Evolutionary conservation across 257 asterid genomes (phyloP).

Genomic region (Solanum commersonii): DNA sequence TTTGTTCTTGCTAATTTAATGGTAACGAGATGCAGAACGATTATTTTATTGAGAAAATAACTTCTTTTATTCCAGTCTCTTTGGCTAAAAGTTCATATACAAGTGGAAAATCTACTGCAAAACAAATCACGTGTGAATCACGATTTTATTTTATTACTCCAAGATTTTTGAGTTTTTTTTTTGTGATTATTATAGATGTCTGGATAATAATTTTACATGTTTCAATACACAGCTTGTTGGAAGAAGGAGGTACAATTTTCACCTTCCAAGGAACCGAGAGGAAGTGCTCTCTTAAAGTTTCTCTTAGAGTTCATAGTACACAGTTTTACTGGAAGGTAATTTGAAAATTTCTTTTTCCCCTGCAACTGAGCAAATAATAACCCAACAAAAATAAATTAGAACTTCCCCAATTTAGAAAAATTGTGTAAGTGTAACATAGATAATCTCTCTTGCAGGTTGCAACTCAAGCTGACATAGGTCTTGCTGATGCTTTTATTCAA

Average conservation of each 20-base stretch:
- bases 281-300: conserved; percentile 35
- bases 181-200: not conserved
- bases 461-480: conserved; percentile 70
- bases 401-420: not conserved
- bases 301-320: conserved; percentile 51
- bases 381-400: not conserved
- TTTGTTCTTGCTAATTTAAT: not conserved
- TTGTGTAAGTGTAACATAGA: not conserved
- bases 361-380: not conserved
- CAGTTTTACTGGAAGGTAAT: conserved; percentile 81
- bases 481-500: conserved; percentile 78
- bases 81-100: not conserved
- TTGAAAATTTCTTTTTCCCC: not conserved
- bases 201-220: not conserved
- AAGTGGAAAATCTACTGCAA: not conserved
- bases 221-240: conserved; percentile 39
- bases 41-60: not conserved
- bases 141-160: not conserved
- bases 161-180: not conserved
- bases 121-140: not conserved
- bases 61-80: not conserved
- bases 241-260: conserved; percentile 65
- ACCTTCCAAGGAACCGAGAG: conserved; percentile 49
- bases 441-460: conserved; percentile 35
- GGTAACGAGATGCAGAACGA: not conserved